Base-by-base conservation (phyloP, 306 rosid species). In the Elaeagnus macrophylla region DNA sequence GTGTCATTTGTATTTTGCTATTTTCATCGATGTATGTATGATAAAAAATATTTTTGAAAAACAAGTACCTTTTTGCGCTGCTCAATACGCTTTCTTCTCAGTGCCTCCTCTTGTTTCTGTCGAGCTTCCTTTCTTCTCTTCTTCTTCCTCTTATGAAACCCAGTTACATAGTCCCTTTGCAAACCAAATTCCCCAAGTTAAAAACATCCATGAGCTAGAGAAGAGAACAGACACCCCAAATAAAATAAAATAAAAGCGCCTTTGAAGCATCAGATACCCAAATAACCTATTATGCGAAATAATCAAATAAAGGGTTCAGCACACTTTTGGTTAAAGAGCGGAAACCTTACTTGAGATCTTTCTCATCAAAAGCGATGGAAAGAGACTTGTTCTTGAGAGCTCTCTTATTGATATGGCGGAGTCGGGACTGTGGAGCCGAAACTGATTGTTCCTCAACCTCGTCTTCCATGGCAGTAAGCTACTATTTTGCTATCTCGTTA, bases 61-160 rank as follows among this genome's bases (percentile, higher is more conserved):
- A 3, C 35, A 9, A 10, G 25, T 37, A 83, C 95, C 81, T 83
- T 81, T 68, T 79, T 61, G 57, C 97, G 95, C 13, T 18, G 48
- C 52, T 86, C 97, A 50, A 9, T 59, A 64, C 88, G 90, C 74
- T 83, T 86, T 14, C 90, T 75, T 59, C 95, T 75, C 2, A 14
- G 39, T 3, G 72, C 84, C 54, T 81, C 88, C 41, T 54, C 78
- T 73, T 90, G 94, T 48, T 70, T 67, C 62, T 72, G 75, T 19
- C 79, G 71, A 7, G 95, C 97, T 68, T 79, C 95, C 68, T 86
- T 90, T 69, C 95, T 81, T 40, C 97, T 70, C 66, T 83, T 90
- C 84, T 90, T 86, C 95, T 90, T 90, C 73, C 97, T 85, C 79
- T 86, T 86, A 71, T 86, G 97, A 69, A 90, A 90, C 25, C 95